Evolutionary conservation across 2,329 filamentous ascomycete species (phyloP).

Genomic region (Arthroderma sp.): DNA sequence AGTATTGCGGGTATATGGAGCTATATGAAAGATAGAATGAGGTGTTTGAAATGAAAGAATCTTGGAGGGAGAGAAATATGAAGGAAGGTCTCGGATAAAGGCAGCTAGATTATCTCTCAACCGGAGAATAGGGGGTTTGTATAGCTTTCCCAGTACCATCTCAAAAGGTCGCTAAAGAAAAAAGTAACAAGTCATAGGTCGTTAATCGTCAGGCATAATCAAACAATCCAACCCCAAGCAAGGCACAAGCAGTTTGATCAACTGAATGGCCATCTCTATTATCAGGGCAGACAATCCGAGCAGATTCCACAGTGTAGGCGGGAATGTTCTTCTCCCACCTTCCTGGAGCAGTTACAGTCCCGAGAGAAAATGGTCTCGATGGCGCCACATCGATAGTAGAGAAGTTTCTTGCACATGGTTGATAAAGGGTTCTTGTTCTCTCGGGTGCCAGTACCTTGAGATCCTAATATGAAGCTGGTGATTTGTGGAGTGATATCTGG

Average conservation of each 20-base stretch:
- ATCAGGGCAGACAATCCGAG: slow-evolving; percentile 9
- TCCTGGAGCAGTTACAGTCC: slow-evolving; percentile 12
- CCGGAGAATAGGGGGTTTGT: neutral
- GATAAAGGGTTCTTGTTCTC: neutral
- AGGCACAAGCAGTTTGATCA: neutral
- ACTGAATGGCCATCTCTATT: neutral
- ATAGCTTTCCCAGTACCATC: neutral
- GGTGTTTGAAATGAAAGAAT: neutral
- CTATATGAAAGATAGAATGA: neutral
- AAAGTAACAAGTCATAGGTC: neutral
- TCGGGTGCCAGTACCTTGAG: neutral
- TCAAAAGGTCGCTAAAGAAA: neutral
- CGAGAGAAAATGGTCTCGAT: slow-evolving; percentile 15
- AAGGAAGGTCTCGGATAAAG: neutral
- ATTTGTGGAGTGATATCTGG: neutral
- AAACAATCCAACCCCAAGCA: neutral
- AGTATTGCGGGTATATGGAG: neutral
- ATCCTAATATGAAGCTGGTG: neutral
- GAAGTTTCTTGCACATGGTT: slow-evolving; percentile 15
- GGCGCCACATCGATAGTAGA: slow-evolving; percentile 15
- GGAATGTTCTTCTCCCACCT: slow-evolving; percentile 9
- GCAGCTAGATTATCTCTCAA: neutral
- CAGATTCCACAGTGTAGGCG: slow-evolving; percentile 16
- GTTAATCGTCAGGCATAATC: neutral
- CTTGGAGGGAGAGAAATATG: neutral